Conservation (phyloP, 805 yeast species). For the Ogataea nonfermentans region DNA sequence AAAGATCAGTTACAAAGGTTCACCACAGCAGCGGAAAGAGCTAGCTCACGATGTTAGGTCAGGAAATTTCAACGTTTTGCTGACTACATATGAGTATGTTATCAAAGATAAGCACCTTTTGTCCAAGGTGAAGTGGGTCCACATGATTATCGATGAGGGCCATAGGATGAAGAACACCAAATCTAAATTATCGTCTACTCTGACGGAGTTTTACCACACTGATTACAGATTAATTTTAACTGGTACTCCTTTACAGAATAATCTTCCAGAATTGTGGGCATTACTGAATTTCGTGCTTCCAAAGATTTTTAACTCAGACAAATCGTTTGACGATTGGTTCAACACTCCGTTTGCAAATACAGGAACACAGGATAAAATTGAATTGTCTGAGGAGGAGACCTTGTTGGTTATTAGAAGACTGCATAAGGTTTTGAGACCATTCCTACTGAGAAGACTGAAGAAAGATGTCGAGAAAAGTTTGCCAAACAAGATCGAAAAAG, state of each 20-base stretch:
- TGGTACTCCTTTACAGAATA: conserved; percentile 86
- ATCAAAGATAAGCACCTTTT: conserved; percentile 73
- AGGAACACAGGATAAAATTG: conserved; percentile 78
- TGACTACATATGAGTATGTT: conserved; percentile 81
- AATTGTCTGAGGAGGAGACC: conserved; percentile 82
- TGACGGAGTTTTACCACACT: conserved; percentile 69
- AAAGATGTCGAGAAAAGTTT: conserved; percentile 84
- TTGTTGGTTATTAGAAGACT: conserved; percentile 78
- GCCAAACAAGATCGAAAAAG: conserved; percentile 82
- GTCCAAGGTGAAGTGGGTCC: conserved; percentile 71
- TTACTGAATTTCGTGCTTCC: conserved; percentile 78
- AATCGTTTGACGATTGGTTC: conserved; percentile 87
- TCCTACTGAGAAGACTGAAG: conserved; percentile 77
- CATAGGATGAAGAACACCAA: conserved; percentile 82
- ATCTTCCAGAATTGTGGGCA: conserved; percentile 85
- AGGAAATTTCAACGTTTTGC: conserved; percentile 71
- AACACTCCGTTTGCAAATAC: conserved; percentile 86
- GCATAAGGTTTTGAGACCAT: conserved; percentile 84
- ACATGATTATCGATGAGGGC: conserved; percentile 90
- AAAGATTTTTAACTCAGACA: conserved; percentile 79
- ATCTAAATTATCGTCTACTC: conserved; percentile 69
- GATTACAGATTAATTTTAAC: conserved; percentile 78
- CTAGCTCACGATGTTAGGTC: conserved; percentile 61
- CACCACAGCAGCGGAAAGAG: conserved; percentile 66
- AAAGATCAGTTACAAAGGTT: conserved; percentile 73